Evolutionary conservation across 2,329 filamentous ascomycete species (phyloP).

Genomic region (Rhynchosporium agropyri): DNA sequence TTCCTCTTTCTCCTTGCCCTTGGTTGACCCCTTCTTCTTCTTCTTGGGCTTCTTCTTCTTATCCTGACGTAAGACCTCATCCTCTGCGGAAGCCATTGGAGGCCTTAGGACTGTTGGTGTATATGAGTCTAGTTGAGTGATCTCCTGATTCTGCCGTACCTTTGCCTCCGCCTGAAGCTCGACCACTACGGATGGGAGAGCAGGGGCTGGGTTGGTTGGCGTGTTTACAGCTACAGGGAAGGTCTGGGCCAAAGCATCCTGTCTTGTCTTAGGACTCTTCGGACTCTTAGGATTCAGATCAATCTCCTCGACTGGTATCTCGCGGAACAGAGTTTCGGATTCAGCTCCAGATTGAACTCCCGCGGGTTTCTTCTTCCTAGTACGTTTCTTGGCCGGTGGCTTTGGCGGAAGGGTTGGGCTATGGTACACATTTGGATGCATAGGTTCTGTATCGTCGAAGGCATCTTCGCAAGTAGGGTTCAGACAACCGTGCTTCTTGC

Average conservation of each 20-base stretch:
- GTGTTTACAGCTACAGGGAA: too few species aligned
- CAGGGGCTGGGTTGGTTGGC: too few species aligned
- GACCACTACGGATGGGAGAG: too few species aligned
- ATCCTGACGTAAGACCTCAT: neutral
- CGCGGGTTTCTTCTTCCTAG: neutral
- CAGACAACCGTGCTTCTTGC: constrained; percentile 1
- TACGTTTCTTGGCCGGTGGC: neutral
- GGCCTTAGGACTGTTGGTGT: too few species aligned
- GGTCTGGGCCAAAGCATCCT: neutral
- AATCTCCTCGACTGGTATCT: constrained; percentile 5
- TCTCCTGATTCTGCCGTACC: too few species aligned
- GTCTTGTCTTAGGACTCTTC: neutral
- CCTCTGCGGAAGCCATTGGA: neutral
- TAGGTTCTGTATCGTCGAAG: neutral
- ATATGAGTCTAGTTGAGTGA: too few species aligned
- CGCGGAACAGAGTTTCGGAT: constrained; percentile 1
- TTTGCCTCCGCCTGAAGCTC: too few species aligned
- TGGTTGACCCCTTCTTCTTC: constrained; percentile 2
- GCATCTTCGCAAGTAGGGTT: constrained; percentile 2
- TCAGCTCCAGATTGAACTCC: too few species aligned
- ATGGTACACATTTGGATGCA: neutral
- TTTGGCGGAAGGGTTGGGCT: neutral
- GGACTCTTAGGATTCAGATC: constrained; percentile 13
- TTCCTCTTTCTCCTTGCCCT: too few species aligned
- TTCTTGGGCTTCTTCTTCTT: constrained; percentile 11